These are phyloP conservation scores for Xylogone sp. DNA, from an alignment of 2,329 filamentous ascomycete species.

Conservation along the genomic window DNA sequence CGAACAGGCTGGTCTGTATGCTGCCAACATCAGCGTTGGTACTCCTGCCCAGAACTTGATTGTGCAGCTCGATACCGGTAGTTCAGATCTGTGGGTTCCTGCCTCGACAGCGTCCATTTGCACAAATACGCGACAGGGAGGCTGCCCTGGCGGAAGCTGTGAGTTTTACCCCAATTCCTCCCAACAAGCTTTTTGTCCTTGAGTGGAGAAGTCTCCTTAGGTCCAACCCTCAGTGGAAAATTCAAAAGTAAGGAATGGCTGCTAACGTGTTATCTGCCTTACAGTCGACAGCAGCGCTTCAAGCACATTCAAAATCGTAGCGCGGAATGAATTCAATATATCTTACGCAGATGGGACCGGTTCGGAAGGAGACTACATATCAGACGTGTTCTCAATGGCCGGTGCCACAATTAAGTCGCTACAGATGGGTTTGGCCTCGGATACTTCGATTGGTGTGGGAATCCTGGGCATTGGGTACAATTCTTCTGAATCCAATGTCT, in stretches of 20 bases:
- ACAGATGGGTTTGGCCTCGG: conserved; percentile 47
- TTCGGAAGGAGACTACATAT: conserved; percentile 50
- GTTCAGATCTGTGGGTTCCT: conserved; percentile 54
- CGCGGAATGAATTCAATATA: conserved; percentile 44
- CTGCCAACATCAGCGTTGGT: conserved; percentile 49
- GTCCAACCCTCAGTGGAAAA: too few relatives aligned
- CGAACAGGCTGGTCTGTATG: conserved; percentile 36
- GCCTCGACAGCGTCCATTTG: conserved; percentile 27
- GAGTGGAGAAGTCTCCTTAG: too few relatives aligned
- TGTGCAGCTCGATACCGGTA: conserved; percentile 56
- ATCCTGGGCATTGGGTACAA: conserved; percentile 52
- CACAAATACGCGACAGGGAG: conserved; percentile 6
- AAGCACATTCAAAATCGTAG: conserved; percentile 40
- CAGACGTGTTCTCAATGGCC: conserved; percentile 47
- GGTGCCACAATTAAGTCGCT: conserved; percentile 41
- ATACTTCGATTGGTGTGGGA: conserved; percentile 45
- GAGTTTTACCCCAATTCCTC: conserved; percentile 30
- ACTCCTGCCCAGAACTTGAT: conserved; percentile 50
- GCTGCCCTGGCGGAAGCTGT: conserved; percentile 42
- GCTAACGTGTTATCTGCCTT: background rate
- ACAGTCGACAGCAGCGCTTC: conserved; percentile 45
- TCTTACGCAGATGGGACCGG: conserved; percentile 51
- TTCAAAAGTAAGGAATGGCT: too few relatives aligned
- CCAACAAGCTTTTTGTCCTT: too few relatives aligned
- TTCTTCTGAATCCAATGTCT: conserved; percentile 36